These are phyloP conservation scores for Zasmidium citrigriseum DNA, from an alignment of 2,329 filamentous ascomycete species.

Conservation along the genomic window DNA sequence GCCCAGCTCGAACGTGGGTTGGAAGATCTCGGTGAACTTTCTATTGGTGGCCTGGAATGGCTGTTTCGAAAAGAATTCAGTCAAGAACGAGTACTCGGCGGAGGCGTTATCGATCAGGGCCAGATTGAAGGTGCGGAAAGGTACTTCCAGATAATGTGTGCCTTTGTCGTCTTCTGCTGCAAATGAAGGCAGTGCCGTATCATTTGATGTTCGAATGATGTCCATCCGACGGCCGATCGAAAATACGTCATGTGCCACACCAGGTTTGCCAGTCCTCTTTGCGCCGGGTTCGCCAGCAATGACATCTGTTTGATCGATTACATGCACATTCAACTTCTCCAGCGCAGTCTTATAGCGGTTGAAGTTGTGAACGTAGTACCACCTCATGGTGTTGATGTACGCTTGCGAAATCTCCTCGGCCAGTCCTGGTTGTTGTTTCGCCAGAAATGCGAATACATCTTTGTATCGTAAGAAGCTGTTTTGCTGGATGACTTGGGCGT, in stretches of 20 bases:
- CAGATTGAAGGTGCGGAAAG: constrained; percentile 93
- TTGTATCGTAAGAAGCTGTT: constrained; percentile 87
- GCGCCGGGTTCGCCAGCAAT: constrained; percentile 66
- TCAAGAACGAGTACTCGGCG: constrained; percentile 91
- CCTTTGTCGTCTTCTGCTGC: constrained; percentile 86
- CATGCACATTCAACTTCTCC: constrained; percentile 79
- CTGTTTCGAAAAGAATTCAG: constrained; percentile 81
- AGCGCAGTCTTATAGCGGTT: constrained; percentile 81
- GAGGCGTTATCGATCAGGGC: constrained; percentile 92
- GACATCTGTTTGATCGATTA: constrained; percentile 79
- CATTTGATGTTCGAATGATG: constrained; percentile 71
- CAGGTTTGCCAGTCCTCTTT: constrained; percentile 25
- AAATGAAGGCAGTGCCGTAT: constrained; percentile 80
- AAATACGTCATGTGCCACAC: constrained; percentile 72
- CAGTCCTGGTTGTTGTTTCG: constrained; percentile 77
- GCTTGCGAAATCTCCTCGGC: constrained; percentile 88
- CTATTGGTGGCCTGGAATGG: constrained; percentile 76
- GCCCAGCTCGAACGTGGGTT: constrained; percentile 84
- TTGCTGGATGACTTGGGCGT: constrained; percentile 95
- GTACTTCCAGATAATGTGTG: constrained; percentile 83
- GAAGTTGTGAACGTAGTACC: constrained; percentile 96
- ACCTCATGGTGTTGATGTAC: constrained; percentile 97
- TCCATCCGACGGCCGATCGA: constrained; percentile 85
- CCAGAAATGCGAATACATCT: constrained; percentile 82
- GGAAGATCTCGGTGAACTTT: constrained; percentile 85